Conservation (phyloP, 768 basidiomycete genomes). For the Tricholoma saponaceum region DNA sequence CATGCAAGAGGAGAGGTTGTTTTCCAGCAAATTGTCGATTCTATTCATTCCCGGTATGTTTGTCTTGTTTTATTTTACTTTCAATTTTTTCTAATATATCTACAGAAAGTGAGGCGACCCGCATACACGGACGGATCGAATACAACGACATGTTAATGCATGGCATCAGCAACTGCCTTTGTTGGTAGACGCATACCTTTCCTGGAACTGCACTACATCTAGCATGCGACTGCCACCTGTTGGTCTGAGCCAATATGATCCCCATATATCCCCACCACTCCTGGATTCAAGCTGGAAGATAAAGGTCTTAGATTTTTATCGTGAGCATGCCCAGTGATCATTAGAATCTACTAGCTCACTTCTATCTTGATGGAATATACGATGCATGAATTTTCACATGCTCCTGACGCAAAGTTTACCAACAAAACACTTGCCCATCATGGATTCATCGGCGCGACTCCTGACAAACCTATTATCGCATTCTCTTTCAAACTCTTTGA, state of each 20-base stretch:
- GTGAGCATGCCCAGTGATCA: background rate
- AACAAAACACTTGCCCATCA: background rate
- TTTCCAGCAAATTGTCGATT: background rate
- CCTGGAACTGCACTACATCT: background rate
- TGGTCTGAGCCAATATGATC: background rate
- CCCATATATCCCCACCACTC: no score
- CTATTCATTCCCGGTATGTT: background rate
- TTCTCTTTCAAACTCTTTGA: background rate
- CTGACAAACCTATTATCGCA: background rate
- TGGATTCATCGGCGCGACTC: background rate
- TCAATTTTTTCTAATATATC: background rate
- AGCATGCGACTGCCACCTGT: background rate
- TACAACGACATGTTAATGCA: background rate
- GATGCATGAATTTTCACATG: background rate
- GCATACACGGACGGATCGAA: background rate
- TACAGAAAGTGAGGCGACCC: background rate
- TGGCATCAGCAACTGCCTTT: background rate
- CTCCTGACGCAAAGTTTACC: background rate
- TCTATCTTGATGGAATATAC: background rate
- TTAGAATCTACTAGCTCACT: background rate
- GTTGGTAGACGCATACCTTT: background rate
- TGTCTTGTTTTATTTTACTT: background rate
- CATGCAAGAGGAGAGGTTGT: background rate
- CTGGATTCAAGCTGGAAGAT: background rate
- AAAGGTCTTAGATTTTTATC: background rate